A percentile compares a stretch with the other conserved stretches of the same genome.
Conservation (phyloP, 2,329 filamentous ascomycete genomes). For the Capronia epimyces region DNA sequence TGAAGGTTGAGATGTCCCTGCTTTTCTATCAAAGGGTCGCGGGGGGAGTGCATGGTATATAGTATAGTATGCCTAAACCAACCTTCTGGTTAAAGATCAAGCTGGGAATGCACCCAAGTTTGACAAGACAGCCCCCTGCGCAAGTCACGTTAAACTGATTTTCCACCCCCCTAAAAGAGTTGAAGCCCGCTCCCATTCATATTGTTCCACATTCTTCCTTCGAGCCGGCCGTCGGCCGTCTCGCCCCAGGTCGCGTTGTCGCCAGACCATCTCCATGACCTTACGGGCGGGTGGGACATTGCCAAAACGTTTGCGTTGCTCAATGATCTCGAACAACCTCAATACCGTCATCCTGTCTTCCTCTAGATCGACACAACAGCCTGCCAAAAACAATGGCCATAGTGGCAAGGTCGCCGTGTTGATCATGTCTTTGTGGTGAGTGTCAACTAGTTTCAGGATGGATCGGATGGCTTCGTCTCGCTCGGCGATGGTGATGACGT, state of each 20-base stretch:
- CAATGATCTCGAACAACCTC: constrained; percentile 27
- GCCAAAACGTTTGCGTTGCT: constrained; percentile 29
- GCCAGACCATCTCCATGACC: constrained; percentile 32
- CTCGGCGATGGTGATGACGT: background rate
- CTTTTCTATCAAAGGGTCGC: no score
- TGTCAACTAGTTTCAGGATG: constrained; percentile 24
- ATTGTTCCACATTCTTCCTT: constrained; percentile 7
- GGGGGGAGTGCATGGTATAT: no score
- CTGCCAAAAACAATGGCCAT: constrained; percentile 32
- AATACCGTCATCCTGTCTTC: constrained; percentile 28
- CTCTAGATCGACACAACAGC: constrained; percentile 28
- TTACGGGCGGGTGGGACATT: constrained; percentile 30
- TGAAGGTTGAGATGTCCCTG: no score
- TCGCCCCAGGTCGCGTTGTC: constrained; percentile 29
- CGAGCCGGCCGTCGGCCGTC: constrained; percentile 23
- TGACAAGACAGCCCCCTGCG: background rate
- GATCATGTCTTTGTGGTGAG: constrained; percentile 25
- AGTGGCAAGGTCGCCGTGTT: constrained; percentile 29
- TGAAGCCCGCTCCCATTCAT: constrained; percentile 31
- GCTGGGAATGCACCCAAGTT: background rate
- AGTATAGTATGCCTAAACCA: no score
- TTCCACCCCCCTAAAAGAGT: constrained; percentile 30
- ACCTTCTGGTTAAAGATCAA: background rate
- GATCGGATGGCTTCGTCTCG: constrained; percentile 14
- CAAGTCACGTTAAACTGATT: constrained; percentile 28